These are phyloP conservation scores for Trichosanthes truncata DNA, from an alignment of 306 rosid species.

Conservation along the genomic window DNA sequence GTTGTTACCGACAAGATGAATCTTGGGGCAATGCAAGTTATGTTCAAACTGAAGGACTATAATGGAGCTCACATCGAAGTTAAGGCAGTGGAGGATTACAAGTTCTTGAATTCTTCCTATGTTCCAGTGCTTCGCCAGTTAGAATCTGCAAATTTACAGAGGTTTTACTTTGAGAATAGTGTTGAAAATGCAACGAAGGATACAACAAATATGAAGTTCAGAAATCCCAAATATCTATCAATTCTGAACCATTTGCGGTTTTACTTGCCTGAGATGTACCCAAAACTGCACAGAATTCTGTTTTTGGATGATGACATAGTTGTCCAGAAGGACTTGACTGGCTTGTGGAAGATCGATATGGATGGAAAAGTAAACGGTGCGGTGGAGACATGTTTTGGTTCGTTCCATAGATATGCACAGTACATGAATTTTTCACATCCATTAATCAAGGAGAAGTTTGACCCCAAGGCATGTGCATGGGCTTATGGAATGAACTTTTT, in stretches of 20 bases:
- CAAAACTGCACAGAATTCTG: neutral
- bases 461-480: slow-evolving; percentile 11
- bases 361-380: slow-evolving; percentile 4
- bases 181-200: slow-evolving; percentile 12
- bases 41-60: slow-evolving; percentile 9
- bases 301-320: slow-evolving; percentile 12
- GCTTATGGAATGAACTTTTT: slow-evolving; percentile 12
- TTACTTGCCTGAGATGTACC: slow-evolving; percentile 7
- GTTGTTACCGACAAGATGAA: slow-evolving; percentile 13
- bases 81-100: slow-evolving; percentile 11
- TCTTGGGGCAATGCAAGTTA: slow-evolving; percentile 15
- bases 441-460: slow-evolving; percentile 3
- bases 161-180: slow-evolving; percentile 13
- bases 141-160: slow-evolving; percentile 9
- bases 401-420: slow-evolving; percentile 9
- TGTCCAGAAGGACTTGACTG: slow-evolving; percentile 11
- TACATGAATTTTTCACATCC: slow-evolving; percentile 11
- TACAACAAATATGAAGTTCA: slow-evolving; percentile 1
- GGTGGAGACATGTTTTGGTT: slow-evolving; percentile 6
- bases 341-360: slow-evolving; percentile 4
- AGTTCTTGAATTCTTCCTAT: slow-evolving; percentile 11
- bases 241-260: slow-evolving; percentile 6
- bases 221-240: slow-evolving; percentile 11
- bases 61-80: slow-evolving; percentile 12
- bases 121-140: slow-evolving; percentile 10